phyloP scores from a whole-genome alignment of 257 asterid species.

The Linaria vulgaris region DNA sequence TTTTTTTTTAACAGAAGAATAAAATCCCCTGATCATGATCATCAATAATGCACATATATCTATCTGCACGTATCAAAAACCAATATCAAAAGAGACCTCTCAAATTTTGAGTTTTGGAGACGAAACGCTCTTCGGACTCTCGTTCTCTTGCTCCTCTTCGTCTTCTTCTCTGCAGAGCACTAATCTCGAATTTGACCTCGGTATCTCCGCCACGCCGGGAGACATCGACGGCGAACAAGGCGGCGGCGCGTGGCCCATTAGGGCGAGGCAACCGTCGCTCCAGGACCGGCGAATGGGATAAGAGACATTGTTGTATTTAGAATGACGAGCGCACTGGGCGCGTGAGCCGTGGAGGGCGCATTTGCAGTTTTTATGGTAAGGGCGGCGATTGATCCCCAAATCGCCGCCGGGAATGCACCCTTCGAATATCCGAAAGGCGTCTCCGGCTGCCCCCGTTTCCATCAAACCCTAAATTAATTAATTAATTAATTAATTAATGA shows the following conservation, averaged over 20 bases:
- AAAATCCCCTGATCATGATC: too few species aligned
- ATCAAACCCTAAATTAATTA: slow-evolving; percentile 21
- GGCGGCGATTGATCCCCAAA: slow-evolving; percentile 37
- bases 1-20: too few species aligned
- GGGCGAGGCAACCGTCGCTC: slow-evolving; percentile 12
- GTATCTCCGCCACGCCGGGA: not conserved
- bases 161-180: slow-evolving; percentile 7
- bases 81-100: too few species aligned
- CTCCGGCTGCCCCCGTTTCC: slow-evolving; percentile 58
- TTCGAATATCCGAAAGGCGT: slow-evolving; percentile 44
- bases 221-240: not conserved
- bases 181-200: slow-evolving; percentile 4
- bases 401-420: slow-evolving; percentile 50
- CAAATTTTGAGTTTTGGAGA: too few species aligned
- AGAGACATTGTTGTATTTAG: slow-evolving; percentile 1
- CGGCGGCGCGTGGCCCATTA: not conserved
- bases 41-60: too few species aligned
- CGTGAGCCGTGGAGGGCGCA: slow-evolving; percentile 36
- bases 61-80: too few species aligned
- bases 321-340: not conserved
- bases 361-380: slow-evolving; percentile 54
- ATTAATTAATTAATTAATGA: too few species aligned
- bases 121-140: not conserved
- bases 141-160: not conserved
- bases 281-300: slow-evolving; percentile 10